phyloP scores from a whole-genome alignment of 345 rosid genomes.

The Lepidium aucheri region DNA sequence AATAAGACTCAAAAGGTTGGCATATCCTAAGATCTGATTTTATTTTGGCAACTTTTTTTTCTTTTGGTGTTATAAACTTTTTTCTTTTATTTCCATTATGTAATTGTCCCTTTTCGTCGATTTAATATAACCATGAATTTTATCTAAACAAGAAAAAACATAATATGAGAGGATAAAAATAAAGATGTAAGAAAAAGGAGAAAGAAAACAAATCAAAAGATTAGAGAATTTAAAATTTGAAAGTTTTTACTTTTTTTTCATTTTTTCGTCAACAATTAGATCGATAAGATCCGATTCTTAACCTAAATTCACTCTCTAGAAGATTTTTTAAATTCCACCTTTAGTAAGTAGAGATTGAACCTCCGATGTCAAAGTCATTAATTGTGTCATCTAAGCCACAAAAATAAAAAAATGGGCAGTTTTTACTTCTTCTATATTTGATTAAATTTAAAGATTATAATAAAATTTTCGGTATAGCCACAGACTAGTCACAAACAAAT shows the following conservation, averaged over 20 bases:
- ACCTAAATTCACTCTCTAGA: too few species aligned
- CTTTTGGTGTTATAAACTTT: too few species aligned
- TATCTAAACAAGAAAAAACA: neutral
- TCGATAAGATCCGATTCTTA: too few species aligned
- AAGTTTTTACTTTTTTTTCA: neutral
- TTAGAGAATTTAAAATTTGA: neutral
- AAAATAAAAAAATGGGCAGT: too few species aligned
- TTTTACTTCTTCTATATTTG: too few species aligned
- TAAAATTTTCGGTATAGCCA: too few species aligned
- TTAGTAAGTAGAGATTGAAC: too few species aligned
- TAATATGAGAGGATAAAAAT: neutral
- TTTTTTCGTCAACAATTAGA: neutral
- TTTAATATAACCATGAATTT: neutral
- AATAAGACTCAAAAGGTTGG: conserved; percentile 15
- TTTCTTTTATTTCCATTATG: conserved; percentile 5
- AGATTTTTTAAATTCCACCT: too few species aligned
- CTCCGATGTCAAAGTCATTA: too few species aligned
- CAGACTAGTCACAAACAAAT: too few species aligned
- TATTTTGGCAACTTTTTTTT: neutral
- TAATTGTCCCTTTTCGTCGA: neutral
- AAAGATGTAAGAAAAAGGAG: neutral
- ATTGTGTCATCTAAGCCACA: too few species aligned
- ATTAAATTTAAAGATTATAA: too few species aligned
- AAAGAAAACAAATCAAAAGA: neutral
- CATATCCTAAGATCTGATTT: conserved; percentile 1